Conservation (phyloP, 2,329 filamentous ascomycete genomes). For the Mollisia scopiformis region DNA sequence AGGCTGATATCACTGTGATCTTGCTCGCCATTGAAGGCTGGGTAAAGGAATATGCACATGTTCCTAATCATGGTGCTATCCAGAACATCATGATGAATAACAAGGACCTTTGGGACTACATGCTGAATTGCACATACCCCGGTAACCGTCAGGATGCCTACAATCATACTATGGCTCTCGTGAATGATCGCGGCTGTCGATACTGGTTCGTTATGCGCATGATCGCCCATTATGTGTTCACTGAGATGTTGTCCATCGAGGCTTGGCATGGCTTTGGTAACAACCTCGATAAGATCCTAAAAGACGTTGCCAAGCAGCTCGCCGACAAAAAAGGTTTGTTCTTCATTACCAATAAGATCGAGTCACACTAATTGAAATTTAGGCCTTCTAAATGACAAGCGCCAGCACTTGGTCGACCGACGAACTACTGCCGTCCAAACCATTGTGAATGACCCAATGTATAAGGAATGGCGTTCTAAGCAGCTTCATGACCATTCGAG, state of each 20-base stretch:
- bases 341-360: background rate
- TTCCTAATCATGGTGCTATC: conserved; percentile 27
- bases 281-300: conserved; percentile 28
- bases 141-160: conserved; percentile 35
- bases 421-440: conserved; percentile 41
- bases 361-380: background rate
- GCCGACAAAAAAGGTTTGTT: conserved; percentile 35
- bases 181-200: conserved; percentile 37
- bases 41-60: conserved; percentile 29
- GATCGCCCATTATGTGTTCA: conserved; percentile 40
- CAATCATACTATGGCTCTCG: conserved; percentile 38
- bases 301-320: conserved; percentile 24
- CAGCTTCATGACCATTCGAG: conserved; percentile 28
- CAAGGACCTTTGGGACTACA: conserved; percentile 41
- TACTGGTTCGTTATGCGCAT: conserved; percentile 44
- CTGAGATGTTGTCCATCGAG: conserved; percentile 38
- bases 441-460: conserved; percentile 41
- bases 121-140: conserved; percentile 38
- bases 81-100: conserved; percentile 25
- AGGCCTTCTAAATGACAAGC: conserved; percentile 27
- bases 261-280: conserved; percentile 40
- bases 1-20: conserved; percentile 19
- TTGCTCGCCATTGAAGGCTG: conserved; percentile 34
- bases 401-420: conserved; percentile 39
- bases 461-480: conserved; percentile 28